A percentile compares a stretch with the other conserved stretches of the same genome.
These are phyloP conservation scores for Volvox carteri DNA, from an alignment of 163 green algal species.

Conservation along the genomic window DNA sequence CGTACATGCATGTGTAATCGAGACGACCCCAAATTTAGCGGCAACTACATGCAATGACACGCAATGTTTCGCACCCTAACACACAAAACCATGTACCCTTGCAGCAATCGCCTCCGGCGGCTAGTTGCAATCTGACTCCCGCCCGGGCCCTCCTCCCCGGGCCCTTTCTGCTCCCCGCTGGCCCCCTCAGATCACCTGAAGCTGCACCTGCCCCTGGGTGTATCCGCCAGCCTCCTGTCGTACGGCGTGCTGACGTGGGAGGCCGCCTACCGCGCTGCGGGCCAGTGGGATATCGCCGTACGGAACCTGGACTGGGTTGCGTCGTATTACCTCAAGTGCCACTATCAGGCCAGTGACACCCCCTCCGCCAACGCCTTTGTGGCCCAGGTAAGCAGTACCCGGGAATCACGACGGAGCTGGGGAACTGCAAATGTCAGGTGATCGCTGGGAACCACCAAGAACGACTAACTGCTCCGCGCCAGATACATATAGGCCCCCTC, in stretches of 20 bases:
- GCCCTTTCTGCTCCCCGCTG: neutral
- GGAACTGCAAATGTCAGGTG: too few relatives aligned
- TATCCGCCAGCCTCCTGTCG: constrained; percentile 1
- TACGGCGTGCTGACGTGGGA: constrained; percentile 41
- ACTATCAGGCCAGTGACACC: constrained; percentile 22
- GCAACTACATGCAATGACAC: neutral
- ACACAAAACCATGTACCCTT: neutral
- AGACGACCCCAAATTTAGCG: neutral
- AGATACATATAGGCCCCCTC: neutral
- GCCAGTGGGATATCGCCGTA: constrained; percentile 33
- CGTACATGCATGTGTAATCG: too few relatives aligned
- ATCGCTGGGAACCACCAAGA: too few relatives aligned
- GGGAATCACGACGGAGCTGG: too few relatives aligned
- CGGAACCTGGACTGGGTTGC: constrained; percentile 46
- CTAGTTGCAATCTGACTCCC: neutral
- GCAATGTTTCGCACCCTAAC: neutral
- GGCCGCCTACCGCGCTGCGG: constrained; percentile 3
- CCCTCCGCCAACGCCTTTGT: constrained; percentile 43
- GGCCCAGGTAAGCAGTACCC: constrained; percentile 4
- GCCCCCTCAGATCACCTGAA: constrained; percentile 42
- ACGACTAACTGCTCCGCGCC: neutral
- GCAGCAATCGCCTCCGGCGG: neutral
- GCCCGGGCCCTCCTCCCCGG: neutral
- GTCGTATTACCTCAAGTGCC: constrained; percentile 45
- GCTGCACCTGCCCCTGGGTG: constrained; percentile 39